These are phyloP conservation scores for Mycena leptocephala DNA, from an alignment of 768 basidiomycete species.

Conservation along the genomic window DNA sequence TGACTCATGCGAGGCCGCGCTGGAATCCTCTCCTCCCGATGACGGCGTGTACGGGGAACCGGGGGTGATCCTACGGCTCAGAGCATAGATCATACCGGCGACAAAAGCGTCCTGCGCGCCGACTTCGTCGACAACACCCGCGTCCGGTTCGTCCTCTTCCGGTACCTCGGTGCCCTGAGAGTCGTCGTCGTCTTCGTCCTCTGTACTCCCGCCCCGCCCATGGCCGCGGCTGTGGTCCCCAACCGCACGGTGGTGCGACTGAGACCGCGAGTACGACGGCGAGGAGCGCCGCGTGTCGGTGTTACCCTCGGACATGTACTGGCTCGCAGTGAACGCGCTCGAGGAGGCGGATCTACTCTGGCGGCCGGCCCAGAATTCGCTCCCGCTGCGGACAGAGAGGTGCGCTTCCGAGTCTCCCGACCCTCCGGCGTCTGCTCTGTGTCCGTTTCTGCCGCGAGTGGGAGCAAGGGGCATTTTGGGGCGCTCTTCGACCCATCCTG, in stretches of 20 bases:
- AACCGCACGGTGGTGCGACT: conserved; percentile 28
- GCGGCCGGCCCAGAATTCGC: conserved; percentile 83
- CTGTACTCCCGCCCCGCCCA: conserved; percentile 51
- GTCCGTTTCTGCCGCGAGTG: conserved; percentile 31
- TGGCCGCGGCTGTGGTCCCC: conserved; percentile 38
- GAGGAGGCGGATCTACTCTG: conserved; percentile 70
- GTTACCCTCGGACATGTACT: conserved; percentile 43
- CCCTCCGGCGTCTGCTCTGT: conserved; percentile 29
- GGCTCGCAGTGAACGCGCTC: conserved; percentile 66
- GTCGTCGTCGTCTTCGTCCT: conserved; percentile 69
- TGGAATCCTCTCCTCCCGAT: conserved; percentile 56
- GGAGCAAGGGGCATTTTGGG: conserved; percentile 41
- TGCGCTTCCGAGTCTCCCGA: conserved; percentile 48
- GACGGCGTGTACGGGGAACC: conserved; percentile 85
- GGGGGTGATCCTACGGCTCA: conserved; percentile 81
- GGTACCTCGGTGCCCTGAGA: conserved; percentile 75
- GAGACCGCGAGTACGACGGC: conserved; percentile 39
- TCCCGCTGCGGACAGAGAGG: conserved; percentile 75
- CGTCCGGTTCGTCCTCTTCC: conserved; percentile 54
- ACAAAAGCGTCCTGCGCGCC: conserved; percentile 89
- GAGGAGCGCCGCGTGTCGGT: conserved; percentile 46
- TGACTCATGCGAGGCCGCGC: conserved; percentile 50
- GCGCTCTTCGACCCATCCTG: conserved; percentile 80
- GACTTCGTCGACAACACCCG: conserved; percentile 75
- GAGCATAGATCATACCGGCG: conserved; percentile 90